Evolutionary conservation across 2,329 filamentous ascomycete genomes (phyloP).

Genomic region (Penicillium janthinellum): DNA sequence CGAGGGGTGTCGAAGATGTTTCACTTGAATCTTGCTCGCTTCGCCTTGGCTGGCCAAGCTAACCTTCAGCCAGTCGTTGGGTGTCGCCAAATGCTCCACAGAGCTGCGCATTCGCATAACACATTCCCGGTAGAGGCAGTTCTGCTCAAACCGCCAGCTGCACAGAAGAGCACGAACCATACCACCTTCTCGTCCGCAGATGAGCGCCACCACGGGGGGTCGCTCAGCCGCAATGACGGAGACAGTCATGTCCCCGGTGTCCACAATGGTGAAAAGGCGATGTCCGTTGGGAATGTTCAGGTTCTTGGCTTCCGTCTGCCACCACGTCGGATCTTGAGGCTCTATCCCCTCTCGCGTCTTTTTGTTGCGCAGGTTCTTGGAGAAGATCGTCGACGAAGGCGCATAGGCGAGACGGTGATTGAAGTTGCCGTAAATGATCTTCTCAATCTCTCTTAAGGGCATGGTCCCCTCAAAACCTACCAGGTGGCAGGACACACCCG

Average conservation of each 20-base stretch:
- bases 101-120: constrained; percentile 23
- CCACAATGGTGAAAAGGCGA: constrained; percentile 36
- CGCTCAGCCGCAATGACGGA: constrained; percentile 33
- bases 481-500: constrained; percentile 13
- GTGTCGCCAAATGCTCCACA: constrained; percentile 11
- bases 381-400: constrained; percentile 19
- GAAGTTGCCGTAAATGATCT: constrained; percentile 18
- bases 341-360: constrained; percentile 10
- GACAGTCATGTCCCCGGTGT: constrained; percentile 35
- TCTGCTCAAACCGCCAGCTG: constrained; percentile 22
- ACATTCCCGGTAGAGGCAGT: constrained; percentile 19
- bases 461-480: constrained; percentile 21
- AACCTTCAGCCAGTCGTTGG: constrained; percentile 21
- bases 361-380: constrained; percentile 5
- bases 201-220: constrained; percentile 32
- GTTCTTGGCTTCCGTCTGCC: background rate
- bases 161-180: constrained; percentile 35
- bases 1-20: background rate
- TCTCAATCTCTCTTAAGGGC: constrained; percentile 15
- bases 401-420: constrained; percentile 16
- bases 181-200: constrained; percentile 35
- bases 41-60: constrained; percentile 20
- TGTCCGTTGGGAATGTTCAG: constrained; percentile 14
- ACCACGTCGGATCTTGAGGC: background rate
- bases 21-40: constrained; percentile 1